Evolutionary conservation across 2,329 filamentous ascomycete species (phyloP).

Genomic region (Diaporthe batatas): DNA sequence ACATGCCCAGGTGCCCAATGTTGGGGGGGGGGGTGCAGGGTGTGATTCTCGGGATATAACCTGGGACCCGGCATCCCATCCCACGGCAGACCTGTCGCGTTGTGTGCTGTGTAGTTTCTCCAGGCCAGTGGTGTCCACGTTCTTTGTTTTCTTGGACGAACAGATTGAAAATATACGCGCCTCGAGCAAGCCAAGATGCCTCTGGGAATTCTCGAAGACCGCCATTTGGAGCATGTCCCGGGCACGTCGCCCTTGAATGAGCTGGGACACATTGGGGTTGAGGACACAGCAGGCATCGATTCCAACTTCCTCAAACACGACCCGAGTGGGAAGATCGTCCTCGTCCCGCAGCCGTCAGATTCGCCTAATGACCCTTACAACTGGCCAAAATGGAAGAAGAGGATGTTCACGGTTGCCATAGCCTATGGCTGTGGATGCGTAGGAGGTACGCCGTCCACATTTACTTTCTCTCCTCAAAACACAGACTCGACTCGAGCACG

Average conservation of each 20-base stretch:
- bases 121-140: constrained; percentile 1
- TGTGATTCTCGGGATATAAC: constrained; percentile 33
- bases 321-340: constrained; percentile 54
- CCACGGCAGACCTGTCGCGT: not conserved
- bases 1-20: constrained; percentile 10
- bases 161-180: not conserved
- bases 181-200: constrained; percentile 42
- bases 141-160: not conserved
- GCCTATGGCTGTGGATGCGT: constrained; percentile 56
- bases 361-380: constrained; percentile 63
- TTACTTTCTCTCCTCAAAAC: not conserved
- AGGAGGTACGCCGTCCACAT: constrained; percentile 50
- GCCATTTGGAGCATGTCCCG: constrained; percentile 47
- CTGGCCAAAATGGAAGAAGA: constrained; percentile 55
- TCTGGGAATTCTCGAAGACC: constrained; percentile 47
- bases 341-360: constrained; percentile 63
- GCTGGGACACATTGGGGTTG: constrained; percentile 43
- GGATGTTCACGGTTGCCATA: constrained; percentile 54
- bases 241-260: constrained; percentile 48
- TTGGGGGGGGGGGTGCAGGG: not conserved
- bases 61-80: constrained; percentile 6
- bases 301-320: constrained; percentile 47
- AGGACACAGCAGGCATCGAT: constrained; percentile 42
- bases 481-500: not conserved
- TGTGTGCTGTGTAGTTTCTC: not conserved